Base-by-base conservation (phyloP, 2,329 filamentous ascomycete species). In the Claviceps africana region DNA sequence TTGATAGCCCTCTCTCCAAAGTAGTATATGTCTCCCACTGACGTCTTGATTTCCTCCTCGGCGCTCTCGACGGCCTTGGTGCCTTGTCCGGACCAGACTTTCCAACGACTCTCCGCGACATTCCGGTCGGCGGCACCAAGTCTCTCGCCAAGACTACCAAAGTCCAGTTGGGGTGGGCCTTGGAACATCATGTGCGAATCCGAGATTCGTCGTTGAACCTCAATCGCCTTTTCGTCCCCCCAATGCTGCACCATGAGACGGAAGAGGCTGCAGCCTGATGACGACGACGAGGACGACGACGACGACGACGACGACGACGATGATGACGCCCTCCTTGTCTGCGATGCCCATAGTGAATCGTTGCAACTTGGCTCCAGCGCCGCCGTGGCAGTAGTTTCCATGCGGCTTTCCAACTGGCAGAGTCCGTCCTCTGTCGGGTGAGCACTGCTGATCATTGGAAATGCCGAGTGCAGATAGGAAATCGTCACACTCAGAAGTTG, bases 391-490 rank as follows among this genome's bases (percentile, higher is more conserved):
- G 68, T 70, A 4, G 79, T 83, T 56, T 77, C 70, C 22, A 82
- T 61, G 15, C 61, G 70, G 33, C 77, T 83, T 30, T 69, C 66
- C 22, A 72, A 61, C 11, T 63, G 63, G 17, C 65, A 65, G 22
- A 72, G 61, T 1, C 70, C 71, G 17, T 60, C 55, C 19, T 53
- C 51, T 15, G 31, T 45, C 8, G 57, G 54, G 15, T 61, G 59
- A 2, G 53, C 35, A 4, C 58, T 53, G 9, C 53, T 60, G 13
- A 62, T 61, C 19, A 65, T 60, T 0, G 73, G 70, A 59, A 82
- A 81, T 0, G 71, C 75, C 0, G 79, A 78, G 58, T 83, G 78
- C 2, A 68, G 68, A 58, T 82, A 83, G 7, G 66, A 72, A 8
- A 83, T 57, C 21, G 67, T 67, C 17, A 82, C 67, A 3, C 70